Percentiles rank a stretch among this genome's conserved stretches.
These are phyloP conservation scores for Botrytis galanthina DNA, from an alignment of 2,329 filamentous ascomycete species.

Conservation along the genomic window DNA sequence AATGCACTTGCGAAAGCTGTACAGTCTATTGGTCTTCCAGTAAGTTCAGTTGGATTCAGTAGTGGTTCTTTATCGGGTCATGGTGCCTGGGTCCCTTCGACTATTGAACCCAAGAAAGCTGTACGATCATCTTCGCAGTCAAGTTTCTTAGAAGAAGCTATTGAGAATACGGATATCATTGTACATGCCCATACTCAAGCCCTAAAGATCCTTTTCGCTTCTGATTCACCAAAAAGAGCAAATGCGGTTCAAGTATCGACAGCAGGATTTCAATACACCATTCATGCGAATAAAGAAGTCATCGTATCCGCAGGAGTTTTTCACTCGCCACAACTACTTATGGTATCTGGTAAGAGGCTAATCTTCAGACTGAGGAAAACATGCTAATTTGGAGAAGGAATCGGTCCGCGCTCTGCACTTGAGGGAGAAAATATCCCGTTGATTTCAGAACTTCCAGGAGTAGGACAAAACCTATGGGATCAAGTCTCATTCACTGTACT, in stretches of 20 bases:
- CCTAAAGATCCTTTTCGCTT: constrained; percentile 17
- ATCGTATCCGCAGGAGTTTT: constrained; percentile 19
- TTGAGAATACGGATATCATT: constrained; percentile 8
- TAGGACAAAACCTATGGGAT: constrained; percentile 48
- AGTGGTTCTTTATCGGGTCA: constrained; percentile 27
- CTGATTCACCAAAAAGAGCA: not conserved
- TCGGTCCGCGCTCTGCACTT: not conserved
- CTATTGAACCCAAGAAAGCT: constrained; percentile 23
- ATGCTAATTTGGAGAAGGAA: not conserved
- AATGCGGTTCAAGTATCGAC: constrained; percentile 8
- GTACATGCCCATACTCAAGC: constrained; percentile 9
- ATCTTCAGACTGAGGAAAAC: not conserved
- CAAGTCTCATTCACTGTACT: constrained; percentile 21
- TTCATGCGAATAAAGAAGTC: constrained; percentile 27
- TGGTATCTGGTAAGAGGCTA: constrained; percentile 8
- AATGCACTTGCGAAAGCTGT: constrained; percentile 23
- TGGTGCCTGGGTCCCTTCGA: constrained; percentile 21
- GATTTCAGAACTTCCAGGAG: constrained; percentile 47
- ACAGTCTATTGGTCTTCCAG: constrained; percentile 24
- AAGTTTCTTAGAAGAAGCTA: constrained; percentile 10
- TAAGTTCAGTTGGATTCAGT: constrained; percentile 24
- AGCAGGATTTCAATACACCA: constrained; percentile 18
- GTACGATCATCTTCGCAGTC: constrained; percentile 24
- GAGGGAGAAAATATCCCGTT: constrained; percentile 41
- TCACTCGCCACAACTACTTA: constrained; percentile 2